A percentile compares a stretch with the other conserved stretches of the same genome.
phyloP scores from a whole-genome alignment of 2,329 filamentous ascomycete genomes.

The Zymoseptoria crescenta region DNA sequence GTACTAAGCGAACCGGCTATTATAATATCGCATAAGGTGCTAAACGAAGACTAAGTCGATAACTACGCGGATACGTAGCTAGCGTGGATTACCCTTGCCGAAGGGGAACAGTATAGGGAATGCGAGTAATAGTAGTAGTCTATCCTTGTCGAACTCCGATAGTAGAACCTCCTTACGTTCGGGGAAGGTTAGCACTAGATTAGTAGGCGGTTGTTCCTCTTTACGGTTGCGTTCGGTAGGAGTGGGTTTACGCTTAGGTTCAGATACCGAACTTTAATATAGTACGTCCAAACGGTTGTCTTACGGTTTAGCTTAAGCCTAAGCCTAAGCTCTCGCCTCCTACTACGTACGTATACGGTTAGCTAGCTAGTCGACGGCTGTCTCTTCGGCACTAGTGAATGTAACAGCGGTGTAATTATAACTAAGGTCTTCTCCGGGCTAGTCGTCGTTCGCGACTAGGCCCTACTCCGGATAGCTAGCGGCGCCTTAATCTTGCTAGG shows the following conservation, averaged over 20 bases:
- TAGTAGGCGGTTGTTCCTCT: background rate
- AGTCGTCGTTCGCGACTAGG: background rate
- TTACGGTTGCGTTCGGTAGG: background rate
- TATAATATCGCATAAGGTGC: no score
- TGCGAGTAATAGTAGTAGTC: background rate
- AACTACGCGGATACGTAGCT: background rate
- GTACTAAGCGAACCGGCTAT: no score
- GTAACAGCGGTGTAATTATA: no score
- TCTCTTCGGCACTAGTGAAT: no score
- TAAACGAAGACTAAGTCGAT: background rate
- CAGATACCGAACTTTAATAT: background rate
- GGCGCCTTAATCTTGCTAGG: background rate
- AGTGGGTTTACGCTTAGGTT: background rate
- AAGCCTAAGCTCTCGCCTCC: background rate
- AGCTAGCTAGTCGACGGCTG: no score
- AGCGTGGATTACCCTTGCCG: background rate
- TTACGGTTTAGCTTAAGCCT: background rate
- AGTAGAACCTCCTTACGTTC: background rate
- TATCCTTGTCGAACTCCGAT: background rate
- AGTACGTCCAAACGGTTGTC: background rate
- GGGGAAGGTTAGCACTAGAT: background rate
- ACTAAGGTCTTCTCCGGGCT: background rate
- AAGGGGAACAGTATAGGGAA: background rate
- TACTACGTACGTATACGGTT: background rate
- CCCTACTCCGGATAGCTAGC: background rate